phyloP scores from a whole-genome alignment of 2,329 filamentous ascomycete genomes.

The Chaetomiaceae sp. region DNA sequence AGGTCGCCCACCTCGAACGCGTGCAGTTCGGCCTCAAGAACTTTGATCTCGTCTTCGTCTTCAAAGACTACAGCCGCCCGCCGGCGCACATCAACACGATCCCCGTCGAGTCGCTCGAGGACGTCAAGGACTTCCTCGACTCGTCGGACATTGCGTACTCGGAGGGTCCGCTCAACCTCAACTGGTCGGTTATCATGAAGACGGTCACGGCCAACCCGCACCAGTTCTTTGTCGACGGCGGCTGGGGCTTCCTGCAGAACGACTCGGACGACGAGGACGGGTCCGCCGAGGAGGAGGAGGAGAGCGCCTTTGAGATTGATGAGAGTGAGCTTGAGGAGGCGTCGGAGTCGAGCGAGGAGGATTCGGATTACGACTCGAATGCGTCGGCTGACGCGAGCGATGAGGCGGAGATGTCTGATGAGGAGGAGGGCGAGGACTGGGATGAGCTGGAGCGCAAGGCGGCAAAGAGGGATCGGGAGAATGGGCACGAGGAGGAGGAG shows the following conservation, averaged over 20 bases:
- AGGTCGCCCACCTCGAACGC: constrained; percentile 92
- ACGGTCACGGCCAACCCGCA: constrained; percentile 92
- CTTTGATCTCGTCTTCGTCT: constrained; percentile 97
- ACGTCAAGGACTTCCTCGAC: constrained; percentile 97
- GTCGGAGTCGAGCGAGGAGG: constrained; percentile 72
- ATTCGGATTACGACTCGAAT: constrained; percentile 90
- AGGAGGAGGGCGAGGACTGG: constrained; percentile 84
- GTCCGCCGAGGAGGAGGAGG: constrained; percentile 77
- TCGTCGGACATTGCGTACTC: constrained; percentile 90
- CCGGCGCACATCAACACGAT: constrained; percentile 97
- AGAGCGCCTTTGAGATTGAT: constrained; percentile 86
- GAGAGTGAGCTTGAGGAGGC: constrained; percentile 82
- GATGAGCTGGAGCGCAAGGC: constrained; percentile 91
- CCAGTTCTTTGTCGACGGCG: constrained; percentile 89
- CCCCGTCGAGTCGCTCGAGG: constrained; percentile 87
- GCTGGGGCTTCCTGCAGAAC: constrained; percentile 86
- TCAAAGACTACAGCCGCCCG: constrained; percentile 90
- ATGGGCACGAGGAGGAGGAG: constrained; percentile 69
- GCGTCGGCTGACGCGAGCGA: constrained; percentile 77
- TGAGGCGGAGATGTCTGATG: constrained; percentile 63
- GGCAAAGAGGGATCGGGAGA: constrained; percentile 72
- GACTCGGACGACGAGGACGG: constrained; percentile 82
- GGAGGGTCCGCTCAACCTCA: constrained; percentile 93
- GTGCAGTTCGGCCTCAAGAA: constrained; percentile 97
- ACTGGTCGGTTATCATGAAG: constrained; percentile 99